Conservation (phyloP, 2,329 filamentous ascomycete genomes). For the Zymoseptoria brevis region DNA sequence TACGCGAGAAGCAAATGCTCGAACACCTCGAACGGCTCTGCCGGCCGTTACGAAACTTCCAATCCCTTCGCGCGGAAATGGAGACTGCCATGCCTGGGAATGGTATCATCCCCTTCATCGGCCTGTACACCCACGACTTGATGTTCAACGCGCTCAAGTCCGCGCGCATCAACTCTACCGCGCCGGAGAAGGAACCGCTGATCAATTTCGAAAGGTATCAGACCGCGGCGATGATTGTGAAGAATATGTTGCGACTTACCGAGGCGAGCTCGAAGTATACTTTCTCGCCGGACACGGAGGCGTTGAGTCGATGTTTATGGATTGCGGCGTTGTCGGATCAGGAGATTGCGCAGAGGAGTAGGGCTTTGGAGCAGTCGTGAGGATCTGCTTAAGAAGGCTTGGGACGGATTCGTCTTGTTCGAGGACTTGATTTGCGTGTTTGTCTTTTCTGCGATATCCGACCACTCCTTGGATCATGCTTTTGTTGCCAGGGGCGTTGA, state of each 20-base stretch:
- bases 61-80: conserved; percentile 71
- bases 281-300: conserved; percentile 66
- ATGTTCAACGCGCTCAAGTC: conserved; percentile 75
- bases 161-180: conserved; percentile 54
- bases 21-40: conserved; percentile 63
- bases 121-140: conserved; percentile 72
- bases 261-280: conserved; percentile 69
- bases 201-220: conserved; percentile 80
- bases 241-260: conserved; percentile 68
- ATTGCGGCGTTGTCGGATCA: conserved; percentile 67
- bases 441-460: not conserved
- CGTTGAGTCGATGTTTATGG: conserved; percentile 78
- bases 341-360: conserved; percentile 49
- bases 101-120: conserved; percentile 78
- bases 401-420: too few species aligned
- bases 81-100: conserved; percentile 52
- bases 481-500: not conserved
- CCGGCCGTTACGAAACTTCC: conserved; percentile 70
- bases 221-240: conserved; percentile 66
- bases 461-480: not conserved
- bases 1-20: conserved; percentile 57
- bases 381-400: not conserved
- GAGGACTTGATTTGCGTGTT: not conserved
- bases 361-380: conserved; percentile 18
- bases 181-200: conserved; percentile 50